phyloP scores from a whole-genome alignment of 371 early-diverging fungal genomes.

The Circinella umbellata region DNA sequence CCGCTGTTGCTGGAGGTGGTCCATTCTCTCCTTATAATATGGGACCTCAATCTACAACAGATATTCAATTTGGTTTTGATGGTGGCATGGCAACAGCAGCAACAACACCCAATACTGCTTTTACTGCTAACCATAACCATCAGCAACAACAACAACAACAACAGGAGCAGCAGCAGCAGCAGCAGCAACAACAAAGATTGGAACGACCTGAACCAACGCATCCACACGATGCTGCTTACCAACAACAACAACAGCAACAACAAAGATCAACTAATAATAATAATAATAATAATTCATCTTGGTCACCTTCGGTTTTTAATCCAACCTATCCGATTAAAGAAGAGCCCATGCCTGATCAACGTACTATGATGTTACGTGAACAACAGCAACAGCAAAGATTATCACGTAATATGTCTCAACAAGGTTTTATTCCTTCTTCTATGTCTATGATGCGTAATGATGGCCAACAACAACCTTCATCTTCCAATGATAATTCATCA shows the following conservation, averaged over 20 bases:
- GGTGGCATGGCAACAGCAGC: slow-evolving; percentile 11
- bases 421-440: slow-evolving; percentile 14
- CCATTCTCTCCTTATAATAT: slow-evolving; percentile 20
- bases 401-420: slow-evolving; percentile 17
- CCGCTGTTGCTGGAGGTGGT: background rate
- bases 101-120: background rate
- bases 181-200: slow-evolving; percentile 13
- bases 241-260: background rate
- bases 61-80: slow-evolving; percentile 19
- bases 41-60: slow-evolving; percentile 6
- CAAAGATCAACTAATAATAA: background rate
- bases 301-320: slow-evolving; percentile 9
- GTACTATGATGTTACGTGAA: slow-evolving; percentile 13
- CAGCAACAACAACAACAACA: slow-evolving; percentile 8
- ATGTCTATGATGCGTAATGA: slow-evolving; percentile 12
- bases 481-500: slow-evolving; percentile 4
- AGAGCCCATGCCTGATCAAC: slow-evolving; percentile 15
- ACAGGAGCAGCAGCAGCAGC: slow-evolving; percentile 4
- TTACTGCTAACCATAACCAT: background rate
- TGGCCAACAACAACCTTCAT: slow-evolving; percentile 11
- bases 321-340: slow-evolving; percentile 14
- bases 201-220: slow-evolving; percentile 19
- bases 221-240: slow-evolving; percentile 12
- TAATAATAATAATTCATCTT: background rate
- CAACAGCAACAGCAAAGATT: slow-evolving; percentile 15